Evolutionary conservation across 768 basidiomycete genomes (phyloP), one percentile per base, ranked within the genome.

Genomic region (Chalciporus piperatus): DNA sequence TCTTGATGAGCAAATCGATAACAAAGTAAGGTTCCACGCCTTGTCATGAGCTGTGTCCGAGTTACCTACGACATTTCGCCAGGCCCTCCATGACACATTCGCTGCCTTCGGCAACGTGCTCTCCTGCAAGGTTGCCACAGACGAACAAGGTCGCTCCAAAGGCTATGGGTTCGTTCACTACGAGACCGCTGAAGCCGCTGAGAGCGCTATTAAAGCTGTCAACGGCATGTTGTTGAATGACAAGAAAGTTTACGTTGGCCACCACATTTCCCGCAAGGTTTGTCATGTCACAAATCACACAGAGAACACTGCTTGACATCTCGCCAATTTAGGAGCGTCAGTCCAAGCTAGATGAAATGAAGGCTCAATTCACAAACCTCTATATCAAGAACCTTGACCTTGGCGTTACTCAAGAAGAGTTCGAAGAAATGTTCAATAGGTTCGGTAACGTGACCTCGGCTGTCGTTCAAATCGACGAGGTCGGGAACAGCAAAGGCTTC

Each of bases 121-220:
- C 59, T 98, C 96, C 11, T 99, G 97, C 86, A 99, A 99, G 76
- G 96, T 99, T 64, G 97, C 95, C 55, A 89, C 86, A 43, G 97
- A 98, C 68, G 93, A 97, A 68, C 86, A 89, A 57, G 97, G 95
- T 52, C 87, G 87, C 62, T 95, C 94, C 60, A 92, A 92, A 71
- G 97, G 97, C 57, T 99, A 98, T 68, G 97, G 96, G 38, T 99
- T 96, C 72, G 97, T 99, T 51, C 97, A 99, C 71, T 99, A 98
- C 73, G 94, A 98, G 75, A 97, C 94, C 50, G 89, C 89, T 45
- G 97, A 98, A 72, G 90, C 96, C 17, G 94, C 95, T 52, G 91
- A 95, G 13, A 84, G 81, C 45, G 97, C 97, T 59, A 98, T 99
- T 81, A 95, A 97, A 74, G 89, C 92, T 49, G 97, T 98, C 68